Percentiles rank a stretch among this genome's conserved stretches.
phyloP scores from a whole-genome alignment of 768 basidiomycete genomes.

The Hypholoma sublateritium region DNA sequence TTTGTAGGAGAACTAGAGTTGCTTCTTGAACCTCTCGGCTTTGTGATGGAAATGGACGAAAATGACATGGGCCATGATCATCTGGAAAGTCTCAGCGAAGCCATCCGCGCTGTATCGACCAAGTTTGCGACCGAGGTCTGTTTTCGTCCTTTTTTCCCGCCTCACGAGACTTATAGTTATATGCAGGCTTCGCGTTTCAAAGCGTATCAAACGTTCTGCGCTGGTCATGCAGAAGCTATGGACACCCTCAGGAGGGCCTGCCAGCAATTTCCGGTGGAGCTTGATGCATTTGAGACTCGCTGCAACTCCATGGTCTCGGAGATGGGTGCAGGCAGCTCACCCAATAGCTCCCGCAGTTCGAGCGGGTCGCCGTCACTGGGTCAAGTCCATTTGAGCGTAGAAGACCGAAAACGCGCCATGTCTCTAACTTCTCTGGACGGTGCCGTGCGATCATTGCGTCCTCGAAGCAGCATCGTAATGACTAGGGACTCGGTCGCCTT shows the following conservation, averaged over 20 bases:
- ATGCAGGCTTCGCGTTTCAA: constrained; percentile 70
- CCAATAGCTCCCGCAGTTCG: constrained; percentile 18
- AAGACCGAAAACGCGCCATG: constrained; percentile 40
- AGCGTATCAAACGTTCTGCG: constrained; percentile 85
- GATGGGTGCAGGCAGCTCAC: constrained; percentile 24
- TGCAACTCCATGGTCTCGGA: constrained; percentile 59
- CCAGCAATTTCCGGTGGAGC: constrained; percentile 65
- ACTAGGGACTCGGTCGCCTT: constrained; percentile 30
- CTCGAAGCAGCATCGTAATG: constrained; percentile 30
- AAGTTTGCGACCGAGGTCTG: constrained; percentile 61
- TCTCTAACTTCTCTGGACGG: constrained; percentile 55
- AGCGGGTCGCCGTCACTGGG: constrained; percentile 10
- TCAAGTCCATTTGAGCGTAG: constrained; percentile 11
- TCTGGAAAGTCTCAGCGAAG: constrained; percentile 38
- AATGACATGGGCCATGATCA: constrained; percentile 17
- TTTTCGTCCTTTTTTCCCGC: constrained; percentile 8
- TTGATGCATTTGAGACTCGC: constrained; percentile 81
- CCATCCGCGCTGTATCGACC: constrained; percentile 49
- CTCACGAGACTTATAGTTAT: background rate
- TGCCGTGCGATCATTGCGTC: constrained; percentile 36
- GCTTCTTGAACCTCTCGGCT: constrained; percentile 52
- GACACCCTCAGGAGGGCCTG: constrained; percentile 69
- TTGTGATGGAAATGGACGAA: constrained; percentile 33
- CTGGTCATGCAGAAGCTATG: constrained; percentile 81
- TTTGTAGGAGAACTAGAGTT: constrained; percentile 56